Conservation (phyloP, 805 yeast genomes). For the Candida ovalis region DNA sequence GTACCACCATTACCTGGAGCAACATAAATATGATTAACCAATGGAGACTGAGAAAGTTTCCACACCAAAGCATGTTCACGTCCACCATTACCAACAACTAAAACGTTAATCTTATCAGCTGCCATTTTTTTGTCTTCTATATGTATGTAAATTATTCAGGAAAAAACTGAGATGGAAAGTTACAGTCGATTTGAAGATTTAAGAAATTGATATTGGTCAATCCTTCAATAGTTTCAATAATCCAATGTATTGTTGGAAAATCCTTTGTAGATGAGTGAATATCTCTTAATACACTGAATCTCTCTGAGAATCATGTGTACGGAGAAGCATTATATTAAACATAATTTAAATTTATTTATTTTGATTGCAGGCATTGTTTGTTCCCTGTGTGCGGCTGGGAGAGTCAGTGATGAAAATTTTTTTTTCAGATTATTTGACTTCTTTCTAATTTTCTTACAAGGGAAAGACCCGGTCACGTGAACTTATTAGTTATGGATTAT, state of each 20-base stretch:
- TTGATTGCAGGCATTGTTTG: background rate
- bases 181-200: background rate
- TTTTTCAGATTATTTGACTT: slow-evolving; percentile 1
- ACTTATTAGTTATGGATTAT: no score
- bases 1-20: slow-evolving; percentile 99
- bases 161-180: background rate
- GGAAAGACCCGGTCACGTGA: no score
- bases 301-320: background rate
- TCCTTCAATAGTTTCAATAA: background rate
- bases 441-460: background rate
- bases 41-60: slow-evolving; percentile 77
- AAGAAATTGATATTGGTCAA: background rate
- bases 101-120: slow-evolving; percentile 45
- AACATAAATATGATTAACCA: slow-evolving; percentile 71
- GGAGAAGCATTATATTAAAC: background rate
- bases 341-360: background rate
- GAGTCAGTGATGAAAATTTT: slow-evolving; percentile 1
- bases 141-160: background rate
- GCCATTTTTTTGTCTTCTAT: slow-evolving; percentile 5
- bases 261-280: background rate
- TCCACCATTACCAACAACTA: slow-evolving; percentile 96
- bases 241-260: background rate
- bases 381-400: background rate
- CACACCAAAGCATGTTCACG: slow-evolving; percentile 97
- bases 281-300: background rate